Evolutionary conservation across 2,329 filamentous ascomycete genomes (phyloP).

Genomic region (Cladosporium colombiae): DNA sequence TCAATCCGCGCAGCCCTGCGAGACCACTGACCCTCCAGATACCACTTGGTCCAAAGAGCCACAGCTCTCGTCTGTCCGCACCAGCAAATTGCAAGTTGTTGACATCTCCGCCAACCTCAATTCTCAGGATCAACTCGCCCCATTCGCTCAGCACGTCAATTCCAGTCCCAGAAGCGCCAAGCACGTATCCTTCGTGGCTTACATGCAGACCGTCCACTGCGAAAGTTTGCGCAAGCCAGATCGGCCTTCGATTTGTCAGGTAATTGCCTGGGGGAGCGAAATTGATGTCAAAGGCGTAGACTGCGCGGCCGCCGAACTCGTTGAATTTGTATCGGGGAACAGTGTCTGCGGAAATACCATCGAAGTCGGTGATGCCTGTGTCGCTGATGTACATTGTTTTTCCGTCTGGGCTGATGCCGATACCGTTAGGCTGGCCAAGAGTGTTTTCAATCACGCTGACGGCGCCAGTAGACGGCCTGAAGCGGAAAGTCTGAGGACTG

Average conservation of each 20-base stretch:
- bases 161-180: slow-evolving; percentile 26
- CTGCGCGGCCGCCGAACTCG: slow-evolving; percentile 21
- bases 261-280: slow-evolving; percentile 23
- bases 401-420: slow-evolving; percentile 47
- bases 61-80: slow-evolving; percentile 22
- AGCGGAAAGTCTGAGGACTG: slow-evolving; percentile 43
- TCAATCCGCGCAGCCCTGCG: slow-evolving; percentile 20
- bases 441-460: slow-evolving; percentile 45
- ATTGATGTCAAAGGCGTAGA: slow-evolving; percentile 28
- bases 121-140: slow-evolving; percentile 26
- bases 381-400: slow-evolving; percentile 50
- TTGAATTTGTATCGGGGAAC: slow-evolving; percentile 23
- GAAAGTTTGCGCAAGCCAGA: slow-evolving; percentile 25
- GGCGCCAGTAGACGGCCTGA: slow-evolving; percentile 43
- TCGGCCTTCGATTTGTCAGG: slow-evolving; percentile 25
- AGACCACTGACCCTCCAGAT: slow-evolving; percentile 24
- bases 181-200: slow-evolving; percentile 25
- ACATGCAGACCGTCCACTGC: slow-evolving; percentile 28
- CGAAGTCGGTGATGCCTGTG: slow-evolving; percentile 31
- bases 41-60: slow-evolving; percentile 26
- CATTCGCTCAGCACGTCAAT: slow-evolving; percentile 26
- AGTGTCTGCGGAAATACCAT: slow-evolving; percentile 6
- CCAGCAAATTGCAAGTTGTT: slow-evolving; percentile 29
- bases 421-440: slow-evolving; percentile 47
- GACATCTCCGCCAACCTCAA: slow-evolving; percentile 25